Evolutionary conservation across 2,329 filamentous ascomycete species (phyloP), one percentile per base, ranked within the genome.

Genomic region (Fusarium camptoceras): DNA sequence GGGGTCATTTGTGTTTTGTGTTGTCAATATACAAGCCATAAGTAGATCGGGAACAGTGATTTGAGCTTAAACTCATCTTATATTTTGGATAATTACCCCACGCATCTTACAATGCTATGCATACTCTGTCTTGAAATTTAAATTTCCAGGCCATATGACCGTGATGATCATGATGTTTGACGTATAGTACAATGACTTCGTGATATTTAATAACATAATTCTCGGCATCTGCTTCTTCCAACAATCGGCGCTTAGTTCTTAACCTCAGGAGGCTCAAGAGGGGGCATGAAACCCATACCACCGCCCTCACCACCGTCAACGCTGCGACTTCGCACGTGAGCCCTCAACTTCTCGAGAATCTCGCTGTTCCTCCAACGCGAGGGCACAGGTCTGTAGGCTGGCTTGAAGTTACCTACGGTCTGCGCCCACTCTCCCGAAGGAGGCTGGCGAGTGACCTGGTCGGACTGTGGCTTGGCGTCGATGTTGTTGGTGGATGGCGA

Each of bases 331-430:
- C 88, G 87, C 28, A 98, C 96, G 83, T 99, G 96, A 74, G 87
- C 85, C 78, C 95, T 86, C 79, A 99, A 79, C 85, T 96, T 82
- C 27, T 79, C 80, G 75, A 99, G 82, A 56, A 98, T 89, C 83
- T 94, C 91, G 71, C 92, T 97, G 67, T 91, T 89, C 81, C 86
- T 89, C 96, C 96, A 99, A 68, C 95, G 87, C 74, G 83, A 82
- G 15, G 96, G 96, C 61, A 98, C 94, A 41, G 95, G 95, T 58
- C 95, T 86, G 82, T 98, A 98, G 37, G 94, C 94, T 30, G 95
- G 94, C 85, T 93, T 95, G 81, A 97, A 98, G 24, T 93, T 94
- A 31, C 96, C 96, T 8, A 98, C 87, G 1, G 96, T 99, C 86
- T 98, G 95, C 67, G 94, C 93, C 96, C 96, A 99, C 83, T 99